Conservation (phyloP, 257 asterid species). For the Ajuga chamaepitys region DNA sequence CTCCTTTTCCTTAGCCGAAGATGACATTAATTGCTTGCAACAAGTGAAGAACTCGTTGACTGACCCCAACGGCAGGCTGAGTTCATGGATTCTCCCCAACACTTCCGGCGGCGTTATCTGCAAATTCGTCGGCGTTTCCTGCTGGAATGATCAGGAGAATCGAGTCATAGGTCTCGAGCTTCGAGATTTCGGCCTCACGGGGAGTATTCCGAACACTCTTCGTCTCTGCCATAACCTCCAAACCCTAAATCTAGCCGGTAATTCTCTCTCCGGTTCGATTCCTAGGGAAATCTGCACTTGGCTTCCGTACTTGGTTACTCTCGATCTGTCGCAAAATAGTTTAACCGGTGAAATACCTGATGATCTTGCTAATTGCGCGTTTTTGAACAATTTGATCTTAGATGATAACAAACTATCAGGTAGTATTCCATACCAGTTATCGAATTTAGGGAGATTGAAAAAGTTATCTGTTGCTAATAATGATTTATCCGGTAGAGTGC, state of each 20-base stretch:
- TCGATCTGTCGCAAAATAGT: conserved; percentile 61
- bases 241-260: conserved; percentile 63
- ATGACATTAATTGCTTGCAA: conserved; percentile 48
- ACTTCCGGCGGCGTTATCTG: conserved; percentile 44
- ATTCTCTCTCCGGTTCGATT: conserved; percentile 59
- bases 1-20: conserved; percentile 25
- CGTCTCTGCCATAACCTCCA: conserved; percentile 53
- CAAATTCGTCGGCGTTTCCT: conserved; percentile 41
- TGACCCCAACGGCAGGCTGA: conserved; percentile 40
- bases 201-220: conserved; percentile 39
- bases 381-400: conserved; percentile 45
- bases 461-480: conserved; percentile 57
- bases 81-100: conserved; percentile 44
- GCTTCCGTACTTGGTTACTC: conserved; percentile 67
- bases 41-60: conserved; percentile 34
- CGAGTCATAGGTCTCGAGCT: conserved; percentile 37
- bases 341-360: conserved; percentile 69
- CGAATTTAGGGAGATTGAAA: conserved; percentile 56
- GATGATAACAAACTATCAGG: conserved; percentile 53
- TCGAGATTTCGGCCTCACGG: conserved; percentile 32
- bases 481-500: conserved; percentile 62
- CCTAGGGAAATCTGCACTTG: conserved; percentile 66
- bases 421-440: conserved; percentile 52
- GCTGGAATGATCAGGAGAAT: conserved; percentile 68
- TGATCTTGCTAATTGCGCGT: conserved; percentile 57